Evolutionary conservation across 805 yeast species (phyloP).

Genomic region (Clavispora carvajalis): DNA sequence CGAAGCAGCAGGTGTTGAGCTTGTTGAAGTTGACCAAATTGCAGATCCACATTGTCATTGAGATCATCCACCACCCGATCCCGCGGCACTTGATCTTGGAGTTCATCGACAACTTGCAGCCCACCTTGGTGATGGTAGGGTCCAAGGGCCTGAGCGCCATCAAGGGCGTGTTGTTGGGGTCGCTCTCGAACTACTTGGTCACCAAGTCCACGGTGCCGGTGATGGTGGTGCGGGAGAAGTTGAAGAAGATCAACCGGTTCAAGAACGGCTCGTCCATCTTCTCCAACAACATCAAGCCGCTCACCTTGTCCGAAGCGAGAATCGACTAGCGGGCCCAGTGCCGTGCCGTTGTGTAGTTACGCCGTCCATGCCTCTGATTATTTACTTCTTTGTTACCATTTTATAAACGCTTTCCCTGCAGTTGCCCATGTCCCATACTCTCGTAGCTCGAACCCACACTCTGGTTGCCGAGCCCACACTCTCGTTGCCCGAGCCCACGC

Average conservation of each 20-base stretch:
- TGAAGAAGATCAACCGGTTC: constrained; percentile 62
- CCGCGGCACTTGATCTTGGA: constrained; percentile 69
- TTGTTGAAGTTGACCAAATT: constrained; percentile 60
- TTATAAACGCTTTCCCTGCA: not conserved
- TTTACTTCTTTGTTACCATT: not conserved
- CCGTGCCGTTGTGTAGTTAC: not conserved
- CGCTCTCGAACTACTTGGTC: constrained; percentile 66
- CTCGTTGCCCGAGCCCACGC: too few species aligned
- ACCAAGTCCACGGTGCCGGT: constrained; percentile 71
- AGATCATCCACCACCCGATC: constrained; percentile 70
- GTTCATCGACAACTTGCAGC: constrained; percentile 64
- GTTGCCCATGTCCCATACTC: too few species aligned
- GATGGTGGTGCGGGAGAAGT: constrained; percentile 71
- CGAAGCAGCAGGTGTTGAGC: constrained; percentile 41
- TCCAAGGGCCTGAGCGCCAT: constrained; percentile 69
- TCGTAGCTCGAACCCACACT: too few species aligned
- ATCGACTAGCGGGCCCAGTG: constrained; percentile 11
- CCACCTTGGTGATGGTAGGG: constrained; percentile 71
- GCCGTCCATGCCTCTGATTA: constrained; percentile 19
- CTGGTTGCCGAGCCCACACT: too few species aligned
- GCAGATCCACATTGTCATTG: constrained; percentile 68
- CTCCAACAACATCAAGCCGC: constrained; percentile 51
- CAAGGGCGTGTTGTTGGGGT: constrained; percentile 69
- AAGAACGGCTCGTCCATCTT: constrained; percentile 44
- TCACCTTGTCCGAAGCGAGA: constrained; percentile 45